Base-by-base conservation (phyloP, 2,329 filamentous ascomycete species). In the Fusarium caatingaense region DNA sequence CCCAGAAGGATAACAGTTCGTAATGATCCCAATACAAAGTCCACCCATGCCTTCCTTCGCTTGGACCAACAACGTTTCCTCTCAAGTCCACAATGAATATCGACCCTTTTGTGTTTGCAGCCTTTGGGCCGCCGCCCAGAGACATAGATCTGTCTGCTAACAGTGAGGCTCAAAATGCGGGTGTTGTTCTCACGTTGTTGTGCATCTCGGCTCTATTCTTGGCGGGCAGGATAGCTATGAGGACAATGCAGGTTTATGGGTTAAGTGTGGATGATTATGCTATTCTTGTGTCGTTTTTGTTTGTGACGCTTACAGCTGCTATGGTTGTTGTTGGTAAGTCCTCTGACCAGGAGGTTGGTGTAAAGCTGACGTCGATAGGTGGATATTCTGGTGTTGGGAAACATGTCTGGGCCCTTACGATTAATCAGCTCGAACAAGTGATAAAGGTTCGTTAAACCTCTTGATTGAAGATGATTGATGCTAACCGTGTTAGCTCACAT, bases 401-500 rank as follows among this genome's bases (percentile, higher is more conserved):
- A 9, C 62, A 65, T 65, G 62, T 65, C 2, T 65, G 62, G 62
- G 60, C 62, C 9, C 62, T 65, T 27, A 60, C 20, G 1, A 27
- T 65, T 47, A 11, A 59, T 9, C 32, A 65, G 0, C 37, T 60
- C 9, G 55, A 50, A 3, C 28, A 65, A n/a, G 28, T 47, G 9
- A 20, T 48, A 25, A 65, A 65, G 53, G 62, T 65, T 53, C 6
- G 62, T 53, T 15, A 6, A 4, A 1, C 8, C 8, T 2, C 1
- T 2, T 21, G 8, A 32, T 18, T 5, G 7, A n/a, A 37, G 6
- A 3, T 5, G 4, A 10, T 8, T 12, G 8, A 5, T 28, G 11
- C 62, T 65, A 7, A 65, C 8, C 0, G 1, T 5, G 2, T 3
- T 6, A 65, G 62, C 54, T 65, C 8, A 37, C 34, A 8, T 66